Base-by-base conservation (phyloP, 805 yeast genomes). In the Ogataea allantospora region DNA sequence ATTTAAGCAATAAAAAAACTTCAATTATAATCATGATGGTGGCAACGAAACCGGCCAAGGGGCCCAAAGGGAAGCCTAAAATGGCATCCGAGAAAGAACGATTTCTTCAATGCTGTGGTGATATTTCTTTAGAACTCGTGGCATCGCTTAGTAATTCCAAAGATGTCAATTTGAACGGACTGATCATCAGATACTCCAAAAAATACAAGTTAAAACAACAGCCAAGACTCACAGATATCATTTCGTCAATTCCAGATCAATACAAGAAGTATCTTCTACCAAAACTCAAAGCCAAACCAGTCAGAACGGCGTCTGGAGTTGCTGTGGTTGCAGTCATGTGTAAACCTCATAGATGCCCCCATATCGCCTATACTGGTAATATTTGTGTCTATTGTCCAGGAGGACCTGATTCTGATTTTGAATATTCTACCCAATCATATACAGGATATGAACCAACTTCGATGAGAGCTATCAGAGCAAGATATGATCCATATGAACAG, bases 321-420 rank as follows among this genome's bases (percentile, higher is more conserved):
- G 99, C 99, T 7, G 99, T 93, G 14, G 98, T 93, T 30, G 99
- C 99, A 0, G 98, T 93, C 21, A 93, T 93, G 98, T 89, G 97
- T 68, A 93, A 93, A 63, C 99, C 99, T 2, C 99, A 93, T 63
- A 75, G 99, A 67, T 93, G 99, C 65, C 99, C 99, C 18, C 99
- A 93, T 63, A 93, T 93, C 54, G 98, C 99, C 14, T 93, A 93
- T 62, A 93, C 99, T 0, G 99, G 99, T 45, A 93, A 93, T 58
- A 93, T 93, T 46, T 93, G 99, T 69, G 99, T 93, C 9, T 93
- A 85, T 60, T 93, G 99, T 67, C 99, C 99, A 5, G 99, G 99
- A 43, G 99, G 99, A 2, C 99, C 99, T 3, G 99, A 93, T 61
- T 83, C 95, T 1, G 99, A 93, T 65, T 93, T 93, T 58, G 99